phyloP scores from a whole-genome alignment of 1,284 basidiomycete genomes.

The Ganoderma multipileum region DNA sequence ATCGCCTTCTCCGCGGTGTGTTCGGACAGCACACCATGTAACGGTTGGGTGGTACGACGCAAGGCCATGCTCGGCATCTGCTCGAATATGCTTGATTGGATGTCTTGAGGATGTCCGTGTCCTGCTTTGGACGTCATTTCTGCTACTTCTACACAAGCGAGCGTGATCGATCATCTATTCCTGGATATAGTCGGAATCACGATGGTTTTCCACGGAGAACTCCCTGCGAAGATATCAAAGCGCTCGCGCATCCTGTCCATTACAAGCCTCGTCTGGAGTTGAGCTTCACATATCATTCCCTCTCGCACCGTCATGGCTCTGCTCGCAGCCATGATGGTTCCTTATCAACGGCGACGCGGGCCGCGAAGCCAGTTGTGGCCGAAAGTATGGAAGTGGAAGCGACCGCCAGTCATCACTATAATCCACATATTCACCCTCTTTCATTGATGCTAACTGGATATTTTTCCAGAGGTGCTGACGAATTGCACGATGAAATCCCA shows the following conservation, averaged over 20 bases:
- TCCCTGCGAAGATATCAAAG: background rate
- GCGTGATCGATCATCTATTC: background rate
- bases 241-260: background rate
- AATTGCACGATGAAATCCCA: constrained; percentile 43
- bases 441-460: background rate
- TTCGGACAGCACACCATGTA: background rate
- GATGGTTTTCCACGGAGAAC: background rate
- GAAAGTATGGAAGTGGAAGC: too few relatives aligned
- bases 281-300: background rate
- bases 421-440: too few relatives aligned
- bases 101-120: background rate
- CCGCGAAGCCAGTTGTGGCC: too few relatives aligned
- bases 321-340: too few relatives aligned
- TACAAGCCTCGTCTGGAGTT: background rate
- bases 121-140: background rate
- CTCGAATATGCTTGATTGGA: background rate
- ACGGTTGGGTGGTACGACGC: background rate
- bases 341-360: too few relatives aligned
- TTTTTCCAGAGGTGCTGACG: constrained; percentile 45
- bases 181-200: background rate
- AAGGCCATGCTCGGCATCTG: too few relatives aligned
- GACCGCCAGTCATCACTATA: too few relatives aligned
- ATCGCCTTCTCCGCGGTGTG: background rate
- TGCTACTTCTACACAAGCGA: background rate
- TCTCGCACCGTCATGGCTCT: too few relatives aligned